Percentiles rank a stretch among this genome's conserved stretches.
Conservation (phyloP, 1,284 basidiomycete genomes). For the Rhodotorula sp. region DNA sequence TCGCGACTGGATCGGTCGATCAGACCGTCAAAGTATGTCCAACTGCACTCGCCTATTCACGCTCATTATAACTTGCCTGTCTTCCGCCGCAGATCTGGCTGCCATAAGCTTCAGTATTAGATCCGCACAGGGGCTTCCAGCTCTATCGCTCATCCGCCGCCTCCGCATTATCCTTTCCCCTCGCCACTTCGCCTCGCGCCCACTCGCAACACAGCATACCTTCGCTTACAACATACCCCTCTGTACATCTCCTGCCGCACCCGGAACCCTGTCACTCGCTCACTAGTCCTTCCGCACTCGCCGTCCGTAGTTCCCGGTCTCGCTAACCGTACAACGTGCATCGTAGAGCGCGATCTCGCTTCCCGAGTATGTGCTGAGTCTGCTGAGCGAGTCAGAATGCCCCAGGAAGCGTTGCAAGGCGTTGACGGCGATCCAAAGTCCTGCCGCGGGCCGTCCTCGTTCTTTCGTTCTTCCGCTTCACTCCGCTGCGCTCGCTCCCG, state of each 20-base stretch:
- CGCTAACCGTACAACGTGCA: not conserved
- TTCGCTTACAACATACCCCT: constrained; percentile 10
- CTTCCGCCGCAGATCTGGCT: constrained; percentile 18
- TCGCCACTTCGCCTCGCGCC: not conserved
- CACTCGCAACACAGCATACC: not conserved
- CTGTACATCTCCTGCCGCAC: not conserved
- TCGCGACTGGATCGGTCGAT: constrained; percentile 78
- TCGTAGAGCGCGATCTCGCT: not conserved
- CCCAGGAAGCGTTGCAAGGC: not conserved
- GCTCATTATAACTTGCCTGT: not conserved
- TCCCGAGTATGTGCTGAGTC: not conserved
- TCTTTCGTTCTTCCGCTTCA: not conserved
- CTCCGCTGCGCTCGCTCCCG: not conserved
- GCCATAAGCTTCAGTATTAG: not conserved
- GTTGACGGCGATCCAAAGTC: not conserved
- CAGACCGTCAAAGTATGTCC: constrained; percentile 50
- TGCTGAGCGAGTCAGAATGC: not conserved
- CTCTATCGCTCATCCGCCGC: not conserved
- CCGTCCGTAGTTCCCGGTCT: not conserved
- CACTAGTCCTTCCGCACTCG: too few relatives aligned
- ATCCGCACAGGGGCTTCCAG: too few relatives aligned
- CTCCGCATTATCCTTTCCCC: not conserved
- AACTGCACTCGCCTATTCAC: too few relatives aligned
- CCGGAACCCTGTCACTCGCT: not conserved
- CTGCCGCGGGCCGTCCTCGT: not conserved